Percentiles rank a stretch among this genome's conserved stretches.
Evolutionary conservation across 2,329 filamentous ascomycete species (phyloP).

Genomic region (Delphinella strobiligena): DNA sequence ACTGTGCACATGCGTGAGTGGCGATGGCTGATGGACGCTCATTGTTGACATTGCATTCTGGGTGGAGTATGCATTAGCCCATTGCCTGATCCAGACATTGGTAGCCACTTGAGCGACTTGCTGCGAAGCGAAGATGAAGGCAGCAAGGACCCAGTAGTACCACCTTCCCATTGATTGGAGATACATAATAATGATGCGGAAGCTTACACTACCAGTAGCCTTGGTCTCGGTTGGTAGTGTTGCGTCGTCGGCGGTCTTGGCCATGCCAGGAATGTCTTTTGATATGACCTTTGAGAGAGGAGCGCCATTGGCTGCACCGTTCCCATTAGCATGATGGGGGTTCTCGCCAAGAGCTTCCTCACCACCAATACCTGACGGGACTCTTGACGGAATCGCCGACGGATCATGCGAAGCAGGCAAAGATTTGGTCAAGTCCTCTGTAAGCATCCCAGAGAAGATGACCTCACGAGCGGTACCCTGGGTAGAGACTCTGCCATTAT

Average conservation of each 20-base stretch:
- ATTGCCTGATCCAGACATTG: constrained; percentile 88
- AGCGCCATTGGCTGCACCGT: constrained; percentile 28
- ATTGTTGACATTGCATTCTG: constrained; percentile 26
- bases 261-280: constrained; percentile 24
- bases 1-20: constrained; percentile 30
- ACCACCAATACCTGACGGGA: constrained; percentile 60
- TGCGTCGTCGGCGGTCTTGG: constrained; percentile 23
- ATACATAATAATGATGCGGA: constrained; percentile 76
- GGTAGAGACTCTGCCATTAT: constrained; percentile 67
- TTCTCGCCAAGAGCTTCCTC: constrained; percentile 29
- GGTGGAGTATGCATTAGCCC: constrained; percentile 75
- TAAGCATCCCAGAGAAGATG: constrained; percentile 76
- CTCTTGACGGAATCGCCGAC: constrained; percentile 65
- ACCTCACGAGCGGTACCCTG: constrained; percentile 71
- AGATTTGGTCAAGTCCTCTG: constrained; percentile 62
- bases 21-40: constrained; percentile 22
- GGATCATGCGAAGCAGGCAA: constrained; percentile 54
- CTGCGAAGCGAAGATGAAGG: constrained; percentile 64
- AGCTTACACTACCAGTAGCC: constrained; percentile 75
- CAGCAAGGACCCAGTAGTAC: constrained; percentile 82
- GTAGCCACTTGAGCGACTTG: constrained; percentile 79
- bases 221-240: constrained; percentile 53
- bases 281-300: constrained; percentile 35
- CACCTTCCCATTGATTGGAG: constrained; percentile 84
- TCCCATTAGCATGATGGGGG: constrained; percentile 36